Base-by-base conservation (phyloP, 1,284 basidiomycete species). In the Gomphus bonarii region DNA sequence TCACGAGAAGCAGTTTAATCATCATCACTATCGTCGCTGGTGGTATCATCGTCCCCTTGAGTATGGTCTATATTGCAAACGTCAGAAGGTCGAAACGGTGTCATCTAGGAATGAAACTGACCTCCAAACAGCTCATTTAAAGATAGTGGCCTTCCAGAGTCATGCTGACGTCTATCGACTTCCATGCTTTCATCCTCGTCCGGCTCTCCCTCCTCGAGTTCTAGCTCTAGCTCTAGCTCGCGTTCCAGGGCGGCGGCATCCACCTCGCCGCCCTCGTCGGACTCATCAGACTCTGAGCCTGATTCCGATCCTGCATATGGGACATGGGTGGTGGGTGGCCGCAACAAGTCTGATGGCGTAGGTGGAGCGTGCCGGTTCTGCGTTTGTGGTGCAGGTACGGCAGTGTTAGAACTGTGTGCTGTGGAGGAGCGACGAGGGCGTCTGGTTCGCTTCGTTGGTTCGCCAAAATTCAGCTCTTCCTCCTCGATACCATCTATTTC, bases 21-120 rank as follows among this genome's bases (percentile, higher is more conserved):
- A 50, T 86, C 82, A 61, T 87, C 84, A 64, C 80, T 85, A 3
- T 85, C 82, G 11, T 85, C 84, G 62, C 81, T 62, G 12, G 55
- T 84, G 40, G 74, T 81, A 56, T 82, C 82, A 54, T 85, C 82
- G 50, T 62, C 61, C 9, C 33, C 33, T 28, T 35, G 33, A 52
- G 38, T 54, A 50, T 48, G 54, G 7, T 42, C 22, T 56, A 25
- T 43, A 31, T 16, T 55, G 20, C 46, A 28, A 31, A 16, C 33
- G 35, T 31, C 9, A n/a, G 25, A 11, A 36, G 2, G 22, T 12
- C 9, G 20, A 30, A 5, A 44, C n/a, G 31, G n/a, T 28, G 12
- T 31, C 33, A 44, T 54, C 14, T 28, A 20, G n/a, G 25, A n/a
- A 40, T 2, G 36, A 36, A 44, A 54, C 52, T 40, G 22, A 54